A percentile compares a stretch with the other conserved stretches of the same genome.
Evolutionary conservation across 2,329 filamentous ascomycete species (phyloP).

Genomic region (Scedosporium minutisporum): DNA sequence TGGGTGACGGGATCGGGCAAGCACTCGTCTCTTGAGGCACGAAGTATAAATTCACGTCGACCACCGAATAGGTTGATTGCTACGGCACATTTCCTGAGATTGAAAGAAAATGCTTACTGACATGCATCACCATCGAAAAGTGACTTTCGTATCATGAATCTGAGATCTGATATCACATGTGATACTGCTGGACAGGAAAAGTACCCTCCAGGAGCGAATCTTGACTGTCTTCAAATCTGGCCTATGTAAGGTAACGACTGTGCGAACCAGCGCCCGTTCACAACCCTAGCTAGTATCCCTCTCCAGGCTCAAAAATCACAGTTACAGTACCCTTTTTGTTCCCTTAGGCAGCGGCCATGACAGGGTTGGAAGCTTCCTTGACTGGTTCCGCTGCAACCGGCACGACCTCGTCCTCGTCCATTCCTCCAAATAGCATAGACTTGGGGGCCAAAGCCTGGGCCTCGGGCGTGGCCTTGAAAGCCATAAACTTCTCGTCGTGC

Average conservation of each 20-base stretch:
- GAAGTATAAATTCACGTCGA: too few relatives aligned
- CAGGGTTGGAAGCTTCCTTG: not conserved
- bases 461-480: constrained; percentile 33
- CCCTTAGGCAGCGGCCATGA: not conserved
- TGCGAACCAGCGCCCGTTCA: too few relatives aligned
- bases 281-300: not conserved
- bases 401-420: constrained; percentile 28
- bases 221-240: too few relatives aligned
- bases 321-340: too few relatives aligned
- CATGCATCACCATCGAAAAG: too few relatives aligned
- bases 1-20: constrained; percentile 23
- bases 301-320: not conserved
- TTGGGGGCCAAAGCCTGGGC: constrained; percentile 36
- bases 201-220: too few relatives aligned
- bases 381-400: not conserved
- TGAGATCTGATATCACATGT: too few relatives aligned
- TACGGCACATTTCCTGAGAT: not conserved
- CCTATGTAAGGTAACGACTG: not conserved
- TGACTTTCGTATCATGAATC: too few relatives aligned
- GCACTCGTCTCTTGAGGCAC: not conserved
- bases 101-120: not conserved
- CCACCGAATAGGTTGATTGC: too few relatives aligned
- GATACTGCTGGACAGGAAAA: too few relatives aligned
- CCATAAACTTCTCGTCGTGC: constrained; percentile 46
- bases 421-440: constrained; percentile 40